Conservation (phyloP, 2,329 filamentous ascomycete genomes). For the Colletotrichum agaves region DNA sequence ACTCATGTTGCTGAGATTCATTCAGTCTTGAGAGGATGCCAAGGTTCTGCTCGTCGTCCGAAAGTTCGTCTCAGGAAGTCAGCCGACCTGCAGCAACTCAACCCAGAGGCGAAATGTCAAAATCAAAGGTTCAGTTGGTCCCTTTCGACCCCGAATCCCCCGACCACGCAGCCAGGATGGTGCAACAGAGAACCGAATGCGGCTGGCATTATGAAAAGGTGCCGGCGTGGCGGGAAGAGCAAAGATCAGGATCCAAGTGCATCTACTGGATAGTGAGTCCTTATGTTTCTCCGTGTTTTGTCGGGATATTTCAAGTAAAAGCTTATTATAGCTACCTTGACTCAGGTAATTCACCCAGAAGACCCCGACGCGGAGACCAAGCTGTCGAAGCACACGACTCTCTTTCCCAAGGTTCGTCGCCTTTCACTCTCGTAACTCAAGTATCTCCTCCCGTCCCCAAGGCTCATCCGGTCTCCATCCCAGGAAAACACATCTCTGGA, state of each 20-base stretch:
- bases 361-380: constrained; percentile 32
- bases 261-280: constrained; percentile 40
- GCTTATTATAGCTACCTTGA: too few relatives aligned
- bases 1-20: neutral
- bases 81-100: neutral
- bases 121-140: constrained; percentile 36
- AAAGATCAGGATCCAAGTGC: constrained; percentile 38
- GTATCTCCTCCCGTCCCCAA: neutral
- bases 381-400: constrained; percentile 40
- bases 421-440: too few relatives aligned
- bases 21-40: accelerated
- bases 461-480: neutral
- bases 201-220: constrained; percentile 42
- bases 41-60: neutral
- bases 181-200: constrained; percentile 41
- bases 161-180: constrained; percentile 40
- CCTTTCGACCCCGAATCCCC: constrained; percentile 43
- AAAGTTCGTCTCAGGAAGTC: neutral
- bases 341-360: constrained; percentile 36
- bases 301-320: too few relatives aligned
- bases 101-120: neutral
- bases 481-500: constrained; percentile 36
- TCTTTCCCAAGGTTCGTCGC: constrained; percentile 37
- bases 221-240: constrained; percentile 38
- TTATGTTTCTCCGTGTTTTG: accelerated